Evolutionary conservation across 257 asterid genomes (phyloP).

Genomic region (Catharanthus roseus): DNA sequence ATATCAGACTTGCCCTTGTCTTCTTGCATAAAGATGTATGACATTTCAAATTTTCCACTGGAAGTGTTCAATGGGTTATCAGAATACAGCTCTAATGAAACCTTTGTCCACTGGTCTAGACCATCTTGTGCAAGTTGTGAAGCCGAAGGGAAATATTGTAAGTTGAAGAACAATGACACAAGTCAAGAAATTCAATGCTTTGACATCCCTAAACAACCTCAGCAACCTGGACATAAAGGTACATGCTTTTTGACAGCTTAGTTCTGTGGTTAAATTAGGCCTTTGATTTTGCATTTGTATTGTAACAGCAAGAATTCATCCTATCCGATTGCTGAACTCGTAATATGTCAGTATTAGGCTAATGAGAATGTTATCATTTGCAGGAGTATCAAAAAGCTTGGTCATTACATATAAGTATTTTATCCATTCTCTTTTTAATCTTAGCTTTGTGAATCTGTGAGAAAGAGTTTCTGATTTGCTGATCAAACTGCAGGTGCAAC

Average conservation of each 20-base stretch:
- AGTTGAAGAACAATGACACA: slow-evolving; percentile 31
- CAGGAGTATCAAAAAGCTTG: slow-evolving; percentile 28
- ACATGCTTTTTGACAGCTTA: neutral
- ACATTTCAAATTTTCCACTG: slow-evolving; percentile 35
- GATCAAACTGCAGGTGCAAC: slow-evolving; percentile 19
- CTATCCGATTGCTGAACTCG: neutral
- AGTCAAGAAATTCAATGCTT: neutral
- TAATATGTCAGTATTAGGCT: neutral
- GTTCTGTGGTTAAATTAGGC: neutral
- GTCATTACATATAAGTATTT: neutral
- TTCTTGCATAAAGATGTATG: slow-evolving; percentile 51
- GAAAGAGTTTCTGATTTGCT: neutral
- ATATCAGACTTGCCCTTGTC: slow-evolving; percentile 28
- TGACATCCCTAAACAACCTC: slow-evolving; percentile 4
- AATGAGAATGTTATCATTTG: neutral
- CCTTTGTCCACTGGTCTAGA: slow-evolving; percentile 39
- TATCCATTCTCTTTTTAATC: neutral
- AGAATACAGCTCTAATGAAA: slow-evolving; percentile 12
- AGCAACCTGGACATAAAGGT: neutral
- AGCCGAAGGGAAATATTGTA: slow-evolving; percentile 36
- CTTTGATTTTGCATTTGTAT: neutral
- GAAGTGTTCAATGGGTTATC: slow-evolving; percentile 17
- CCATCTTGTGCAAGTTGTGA: slow-evolving; percentile 57
- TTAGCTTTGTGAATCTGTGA: neutral
- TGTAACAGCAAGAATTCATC: neutral